Percentiles rank a stretch among this genome's conserved stretches.
phyloP scores from a whole-genome alignment of 495 filamentous ascomycete species.

The Neurospora sp. region DNA sequence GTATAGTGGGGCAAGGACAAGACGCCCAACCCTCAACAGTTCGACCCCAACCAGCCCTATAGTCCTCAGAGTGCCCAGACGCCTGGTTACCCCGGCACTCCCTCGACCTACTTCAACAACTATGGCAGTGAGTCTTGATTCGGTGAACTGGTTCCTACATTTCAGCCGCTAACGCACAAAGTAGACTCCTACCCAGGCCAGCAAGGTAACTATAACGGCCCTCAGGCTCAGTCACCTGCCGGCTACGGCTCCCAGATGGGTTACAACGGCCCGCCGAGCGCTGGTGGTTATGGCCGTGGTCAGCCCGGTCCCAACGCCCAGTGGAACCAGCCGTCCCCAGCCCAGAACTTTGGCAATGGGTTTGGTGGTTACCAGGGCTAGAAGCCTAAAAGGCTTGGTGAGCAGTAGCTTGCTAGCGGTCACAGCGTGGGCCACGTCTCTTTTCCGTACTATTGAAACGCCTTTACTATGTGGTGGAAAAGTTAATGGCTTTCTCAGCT shows the following conservation, averaged over 20 bases:
- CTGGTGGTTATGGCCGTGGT: constrained; percentile 74
- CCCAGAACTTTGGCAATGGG: constrained; percentile 47
- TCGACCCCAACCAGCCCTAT: constrained; percentile 70
- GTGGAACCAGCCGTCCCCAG: constrained; percentile 55
- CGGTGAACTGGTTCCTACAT: not conserved
- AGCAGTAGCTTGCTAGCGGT: not conserved
- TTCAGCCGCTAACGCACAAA: constrained; percentile 15
- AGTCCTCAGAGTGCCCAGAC: constrained; percentile 51
- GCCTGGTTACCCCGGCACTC: constrained; percentile 56
- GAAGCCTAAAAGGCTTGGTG: not conserved
- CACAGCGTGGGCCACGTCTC: constrained; percentile 2
- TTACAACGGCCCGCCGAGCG: constrained; percentile 54
- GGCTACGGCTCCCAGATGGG: constrained; percentile 54
- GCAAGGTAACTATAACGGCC: constrained; percentile 39
- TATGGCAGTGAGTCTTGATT: constrained; percentile 59
- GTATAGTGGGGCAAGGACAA: constrained; percentile 96
- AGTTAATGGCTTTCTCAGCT: not conserved
- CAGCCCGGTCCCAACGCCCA: constrained; percentile 63
- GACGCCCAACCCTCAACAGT: constrained; percentile 66
- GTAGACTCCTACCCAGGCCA: constrained; percentile 39
- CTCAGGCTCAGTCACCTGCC: constrained; percentile 49
- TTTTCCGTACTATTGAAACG: constrained; percentile 1
- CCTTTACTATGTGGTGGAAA: constrained; percentile 1
- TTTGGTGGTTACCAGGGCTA: constrained; percentile 53
- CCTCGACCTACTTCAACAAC: constrained; percentile 85